Conservation (phyloP, 768 basidiomycete species). For the Terana coerulea region DNA sequence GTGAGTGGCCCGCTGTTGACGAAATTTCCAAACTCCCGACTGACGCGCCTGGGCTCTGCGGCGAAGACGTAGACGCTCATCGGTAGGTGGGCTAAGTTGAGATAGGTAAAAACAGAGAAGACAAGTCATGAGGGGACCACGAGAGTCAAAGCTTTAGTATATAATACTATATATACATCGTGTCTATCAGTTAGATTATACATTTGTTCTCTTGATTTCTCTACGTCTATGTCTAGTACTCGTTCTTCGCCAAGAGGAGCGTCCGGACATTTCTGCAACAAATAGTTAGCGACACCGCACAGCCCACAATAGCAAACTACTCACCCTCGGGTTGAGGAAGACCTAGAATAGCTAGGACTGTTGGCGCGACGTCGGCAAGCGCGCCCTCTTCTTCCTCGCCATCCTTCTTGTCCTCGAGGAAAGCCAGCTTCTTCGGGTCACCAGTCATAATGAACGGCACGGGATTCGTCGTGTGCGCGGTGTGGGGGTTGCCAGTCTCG, state of each 20-base stretch:
- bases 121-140: neutral
- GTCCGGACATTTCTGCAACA: conserved; percentile 27
- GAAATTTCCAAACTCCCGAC: too few relatives aligned
- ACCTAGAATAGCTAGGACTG: conserved; percentile 76
- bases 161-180: neutral
- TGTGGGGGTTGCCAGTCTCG: conserved; percentile 83
- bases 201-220: conserved; percentile 4
- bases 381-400: conserved; percentile 62
- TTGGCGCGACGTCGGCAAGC: conserved; percentile 89
- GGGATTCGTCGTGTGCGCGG: conserved; percentile 85
- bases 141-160: neutral
- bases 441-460: conserved; percentile 91
- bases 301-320: conserved; percentile 13
- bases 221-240: conserved; percentile 12
- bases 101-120: too few relatives aligned
- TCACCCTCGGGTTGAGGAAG: conserved; percentile 66
- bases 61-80: too few relatives aligned
- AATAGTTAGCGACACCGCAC: conserved; percentile 4
- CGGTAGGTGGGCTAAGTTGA: too few relatives aligned
- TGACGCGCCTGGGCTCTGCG: too few relatives aligned
- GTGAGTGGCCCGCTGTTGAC: too few relatives aligned
- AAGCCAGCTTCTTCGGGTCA: conserved; percentile 49
- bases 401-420: conserved; percentile 46
- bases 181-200: neutral
- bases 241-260: conserved; percentile 25